These are phyloP conservation scores for Cladobotryum protrusum DNA, from an alignment of 2,329 filamentous ascomycete genomes.

Conservation along the genomic window DNA sequence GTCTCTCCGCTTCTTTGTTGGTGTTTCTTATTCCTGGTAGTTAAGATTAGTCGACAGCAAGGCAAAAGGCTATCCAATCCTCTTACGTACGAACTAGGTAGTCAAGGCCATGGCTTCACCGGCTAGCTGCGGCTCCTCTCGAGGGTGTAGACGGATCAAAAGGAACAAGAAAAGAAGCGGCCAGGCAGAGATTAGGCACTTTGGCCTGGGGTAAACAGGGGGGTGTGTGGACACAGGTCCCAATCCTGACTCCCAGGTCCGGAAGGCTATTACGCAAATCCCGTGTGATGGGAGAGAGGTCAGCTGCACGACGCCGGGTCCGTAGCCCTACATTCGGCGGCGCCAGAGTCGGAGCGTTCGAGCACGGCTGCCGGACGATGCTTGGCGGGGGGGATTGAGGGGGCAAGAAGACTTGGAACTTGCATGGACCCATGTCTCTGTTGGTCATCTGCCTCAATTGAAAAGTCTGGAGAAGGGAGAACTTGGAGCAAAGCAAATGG, in stretches of 20 bases:
- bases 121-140: constrained; percentile 9
- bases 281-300: constrained; percentile 3
- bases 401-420: background rate
- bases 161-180: no score
- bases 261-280: constrained; percentile 1
- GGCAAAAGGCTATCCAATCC: no score
- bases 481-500: no score
- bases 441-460: no score
- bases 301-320: constrained; percentile 9
- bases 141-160: background rate
- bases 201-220: background rate
- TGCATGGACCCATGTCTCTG: background rate
- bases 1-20: no score
- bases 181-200: no score
- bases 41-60: no score
- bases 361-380: background rate
- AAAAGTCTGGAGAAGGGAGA: no score
- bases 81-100: no score
- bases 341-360: background rate
- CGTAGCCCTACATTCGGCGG: constrained; percentile 1
- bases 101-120: background rate
- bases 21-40: no score
- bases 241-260: background rate
- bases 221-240: background rate
- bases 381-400: background rate